A percentile compares a stretch with the other conserved stretches of the same genome.
These are phyloP conservation scores for Pelargonium australe DNA, from an alignment of 441 rosid species.

Conservation along the genomic window DNA sequence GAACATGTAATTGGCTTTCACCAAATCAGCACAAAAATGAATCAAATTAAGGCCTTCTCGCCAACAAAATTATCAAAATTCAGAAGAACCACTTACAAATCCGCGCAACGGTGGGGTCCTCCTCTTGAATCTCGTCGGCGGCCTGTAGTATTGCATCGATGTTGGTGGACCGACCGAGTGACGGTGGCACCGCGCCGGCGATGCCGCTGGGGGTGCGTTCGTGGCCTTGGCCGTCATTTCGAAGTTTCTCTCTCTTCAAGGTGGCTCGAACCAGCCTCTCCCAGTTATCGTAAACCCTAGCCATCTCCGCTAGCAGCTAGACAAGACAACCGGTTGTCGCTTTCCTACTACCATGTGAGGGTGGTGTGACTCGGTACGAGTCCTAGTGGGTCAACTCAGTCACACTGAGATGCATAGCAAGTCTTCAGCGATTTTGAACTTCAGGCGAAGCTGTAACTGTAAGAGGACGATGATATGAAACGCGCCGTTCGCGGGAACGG, in stretches of 20 bases:
- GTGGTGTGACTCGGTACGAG: background rate
- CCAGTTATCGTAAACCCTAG: constrained; percentile 71
- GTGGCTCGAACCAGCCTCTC: constrained; percentile 84
- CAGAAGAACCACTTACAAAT: constrained; percentile 44
- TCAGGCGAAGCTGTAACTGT: too few species aligned
- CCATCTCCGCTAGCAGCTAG: constrained; percentile 35
- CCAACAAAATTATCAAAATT: background rate
- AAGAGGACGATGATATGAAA: too few species aligned
- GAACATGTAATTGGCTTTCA: too few species aligned
- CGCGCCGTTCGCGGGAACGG: too few species aligned
- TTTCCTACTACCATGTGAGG: background rate
- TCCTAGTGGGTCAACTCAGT: background rate
- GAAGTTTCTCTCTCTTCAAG: constrained; percentile 65
- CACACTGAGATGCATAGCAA: too few species aligned
- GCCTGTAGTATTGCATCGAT: constrained; percentile 87
- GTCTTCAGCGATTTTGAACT: too few species aligned
- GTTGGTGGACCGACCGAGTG: constrained; percentile 76
- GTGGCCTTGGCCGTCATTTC: constrained; percentile 52
- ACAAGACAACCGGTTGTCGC: background rate
- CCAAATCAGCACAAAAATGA: background rate
- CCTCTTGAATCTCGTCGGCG: constrained; percentile 90
- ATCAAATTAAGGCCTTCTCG: background rate
- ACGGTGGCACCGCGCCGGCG: constrained; percentile 84
- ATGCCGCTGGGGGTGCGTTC: constrained; percentile 63
- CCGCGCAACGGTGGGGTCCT: constrained; percentile 71